Percentiles rank a stretch among this genome's conserved stretches.
phyloP scores from a whole-genome alignment of 2,329 filamentous ascomycete species.

The Pyrenochaeta sp. region DNA sequence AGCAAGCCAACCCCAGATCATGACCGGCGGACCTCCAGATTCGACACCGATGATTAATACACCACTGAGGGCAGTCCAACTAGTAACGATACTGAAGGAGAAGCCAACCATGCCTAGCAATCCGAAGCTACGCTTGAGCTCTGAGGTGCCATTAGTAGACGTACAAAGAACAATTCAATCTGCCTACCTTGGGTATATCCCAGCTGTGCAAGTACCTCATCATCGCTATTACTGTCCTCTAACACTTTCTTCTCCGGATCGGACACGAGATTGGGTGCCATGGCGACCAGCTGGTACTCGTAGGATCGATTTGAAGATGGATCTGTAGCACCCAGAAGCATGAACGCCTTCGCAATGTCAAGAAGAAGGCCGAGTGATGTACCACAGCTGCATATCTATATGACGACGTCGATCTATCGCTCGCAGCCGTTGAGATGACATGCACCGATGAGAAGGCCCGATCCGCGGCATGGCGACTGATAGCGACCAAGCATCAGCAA shows the following conservation, averaged over 20 bases:
- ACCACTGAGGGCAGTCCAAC: conserved; percentile 65
- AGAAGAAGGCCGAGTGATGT: neutral
- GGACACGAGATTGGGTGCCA: conserved; percentile 10
- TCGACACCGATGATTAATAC: conserved; percentile 65
- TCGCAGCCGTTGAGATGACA: conserved; percentile 1
- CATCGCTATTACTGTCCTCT: conserved; percentile 40
- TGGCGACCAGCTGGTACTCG: conserved; percentile 13
- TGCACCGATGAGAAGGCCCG: neutral
- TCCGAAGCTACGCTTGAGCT: conserved; percentile 65
- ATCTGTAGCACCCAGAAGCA: neutral
- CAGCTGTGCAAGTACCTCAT: conserved; percentile 51
- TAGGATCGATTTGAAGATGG: conserved; percentile 3
- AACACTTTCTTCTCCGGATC: conserved; percentile 36
- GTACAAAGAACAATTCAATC: neutral
- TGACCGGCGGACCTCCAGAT: conserved; percentile 65
- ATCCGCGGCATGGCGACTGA: conserved; percentile 4
- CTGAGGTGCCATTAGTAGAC: conserved; percentile 38
- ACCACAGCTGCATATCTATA: neutral
- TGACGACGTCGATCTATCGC: conserved; percentile 7
- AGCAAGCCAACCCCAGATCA: conserved; percentile 66
- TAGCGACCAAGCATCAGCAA: conserved; percentile 12
- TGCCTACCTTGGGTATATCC: conserved; percentile 51
- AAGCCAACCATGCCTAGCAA: conserved; percentile 67
- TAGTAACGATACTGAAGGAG: conserved; percentile 66
- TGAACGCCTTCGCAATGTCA: neutral